phyloP scores from a whole-genome alignment of 371 early-diverging fungal species.

The Gilbertella persicaria region DNA sequence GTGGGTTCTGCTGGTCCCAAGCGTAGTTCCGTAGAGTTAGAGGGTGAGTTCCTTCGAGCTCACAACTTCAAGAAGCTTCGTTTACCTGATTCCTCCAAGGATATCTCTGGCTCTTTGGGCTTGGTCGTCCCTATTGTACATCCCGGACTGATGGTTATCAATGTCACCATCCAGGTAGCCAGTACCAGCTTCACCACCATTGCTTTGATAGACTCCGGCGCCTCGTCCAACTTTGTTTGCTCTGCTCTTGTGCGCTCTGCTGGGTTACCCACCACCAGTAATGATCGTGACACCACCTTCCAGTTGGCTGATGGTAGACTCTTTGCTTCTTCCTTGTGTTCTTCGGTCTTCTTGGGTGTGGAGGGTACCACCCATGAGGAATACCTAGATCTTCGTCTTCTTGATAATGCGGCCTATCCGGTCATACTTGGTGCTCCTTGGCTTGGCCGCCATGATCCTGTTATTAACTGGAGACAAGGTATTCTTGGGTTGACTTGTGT shows the following conservation, averaged over 20 bases:
- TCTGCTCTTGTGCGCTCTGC: background rate
- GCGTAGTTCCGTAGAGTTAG: no score
- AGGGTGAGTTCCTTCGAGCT: no score
- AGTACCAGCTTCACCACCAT: background rate
- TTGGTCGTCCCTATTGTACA: background rate
- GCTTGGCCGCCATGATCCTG: background rate
- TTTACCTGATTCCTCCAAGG: no score
- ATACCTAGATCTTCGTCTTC: background rate
- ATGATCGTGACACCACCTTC: background rate
- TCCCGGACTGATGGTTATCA: background rate
- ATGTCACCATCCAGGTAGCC: background rate
- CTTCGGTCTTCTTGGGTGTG: no score
- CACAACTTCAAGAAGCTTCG: no score
- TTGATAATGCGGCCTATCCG: background rate
- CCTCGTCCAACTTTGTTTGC: background rate
- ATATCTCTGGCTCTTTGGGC: no score
- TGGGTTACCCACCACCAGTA: no score
- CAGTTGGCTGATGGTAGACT: background rate
- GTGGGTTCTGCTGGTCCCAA: no score
- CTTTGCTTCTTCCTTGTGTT: no score
- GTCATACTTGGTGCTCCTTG: constrained; percentile 1
- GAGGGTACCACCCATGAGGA: background rate
- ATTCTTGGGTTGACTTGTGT: background rate
- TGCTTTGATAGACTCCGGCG: constrained; percentile 1
- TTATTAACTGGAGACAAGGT: background rate